Base-by-base conservation (phyloP, 2,329 filamentous ascomycete species). In the Pestalotiopsis sp. region DNA sequence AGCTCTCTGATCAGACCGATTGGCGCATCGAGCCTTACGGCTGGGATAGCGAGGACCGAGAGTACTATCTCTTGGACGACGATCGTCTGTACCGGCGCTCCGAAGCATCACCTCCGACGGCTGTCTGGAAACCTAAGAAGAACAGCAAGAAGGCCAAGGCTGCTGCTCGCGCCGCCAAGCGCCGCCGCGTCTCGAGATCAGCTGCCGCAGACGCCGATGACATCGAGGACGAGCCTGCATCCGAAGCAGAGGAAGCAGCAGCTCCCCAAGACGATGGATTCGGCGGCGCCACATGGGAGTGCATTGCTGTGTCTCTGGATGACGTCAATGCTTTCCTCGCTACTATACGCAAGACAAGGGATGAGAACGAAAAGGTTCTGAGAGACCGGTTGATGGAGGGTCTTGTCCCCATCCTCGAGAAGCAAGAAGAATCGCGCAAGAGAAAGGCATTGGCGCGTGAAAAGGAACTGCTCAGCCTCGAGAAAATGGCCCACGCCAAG, bases 401-500 rank as follows among this genome's bases (percentile, higher is more conserved):
- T 66, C 89, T 98, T 0, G 76, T 98, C 3, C 96, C 96, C 0
- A 88, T 97, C 48, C 86, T 99, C 14, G 91, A 97, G 78, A 92
- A 92, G 74, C 89, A 92, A 71, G 89, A 91, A 73, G 87, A 94
- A 73, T 87, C 90, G 38, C 89, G 90, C 69, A 94, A 95, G 78
- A 81, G 89, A 81, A 86, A 93, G 83, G 84, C 91, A 63, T 74
- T 83, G 3, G 87, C 89, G 69, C 84, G 91, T 73, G 89, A 97
- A 76, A 93, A 91, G 70, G 95, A 98, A 74, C 80, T 97, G 24
- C 83, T 94, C 65, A 94, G 90, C 72, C 80, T 97, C 71, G 91
- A 95, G 73, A 95, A 96, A 77, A 87, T 98, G 81, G 94, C 94
- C n/a, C 93, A 91, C 67, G 95, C 96, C 3, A 99, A 99, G 81